These are phyloP conservation scores for Dendrobium nobile DNA, from an alignment of 106 monocot species.

Conservation along the genomic window DNA sequence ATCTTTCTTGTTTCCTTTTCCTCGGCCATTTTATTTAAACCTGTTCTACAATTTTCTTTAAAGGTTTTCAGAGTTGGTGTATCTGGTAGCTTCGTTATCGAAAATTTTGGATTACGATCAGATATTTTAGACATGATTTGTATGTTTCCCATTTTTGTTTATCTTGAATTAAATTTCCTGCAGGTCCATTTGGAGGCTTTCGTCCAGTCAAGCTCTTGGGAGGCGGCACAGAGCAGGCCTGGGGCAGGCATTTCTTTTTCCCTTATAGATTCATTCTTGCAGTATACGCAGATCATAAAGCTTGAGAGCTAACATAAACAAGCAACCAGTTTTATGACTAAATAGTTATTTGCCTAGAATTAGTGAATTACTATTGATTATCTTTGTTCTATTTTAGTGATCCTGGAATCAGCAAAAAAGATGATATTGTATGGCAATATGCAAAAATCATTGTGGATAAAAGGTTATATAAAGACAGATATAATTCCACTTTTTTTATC, in stretches of 20 bases:
- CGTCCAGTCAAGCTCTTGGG: constrained; percentile 13
- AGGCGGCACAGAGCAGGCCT: constrained; percentile 12
- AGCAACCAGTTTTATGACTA: background rate
- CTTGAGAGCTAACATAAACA: background rate
- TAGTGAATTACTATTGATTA: background rate
- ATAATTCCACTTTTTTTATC: no score
- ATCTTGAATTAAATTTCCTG: background rate
- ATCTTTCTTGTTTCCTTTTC: background rate
- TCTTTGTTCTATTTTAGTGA: background rate
- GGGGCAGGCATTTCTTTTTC: constrained; percentile 20
- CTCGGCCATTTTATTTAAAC: background rate
- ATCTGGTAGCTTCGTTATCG: background rate
- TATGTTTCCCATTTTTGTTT: background rate
- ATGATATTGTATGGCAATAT: background rate
- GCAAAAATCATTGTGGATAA: no score
- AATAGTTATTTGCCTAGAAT: background rate
- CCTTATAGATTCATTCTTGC: background rate
- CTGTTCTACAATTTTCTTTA: background rate
- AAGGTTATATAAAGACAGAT: no score
- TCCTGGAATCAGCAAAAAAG: background rate
- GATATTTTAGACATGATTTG: background rate
- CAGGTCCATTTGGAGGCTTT: constrained; percentile 43
- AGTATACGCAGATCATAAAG: background rate
- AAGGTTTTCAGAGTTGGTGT: background rate
- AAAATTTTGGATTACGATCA: background rate